Conservation (phyloP, 192 early-diverging fungal species). For the Ambispora gerdemannii region DNA sequence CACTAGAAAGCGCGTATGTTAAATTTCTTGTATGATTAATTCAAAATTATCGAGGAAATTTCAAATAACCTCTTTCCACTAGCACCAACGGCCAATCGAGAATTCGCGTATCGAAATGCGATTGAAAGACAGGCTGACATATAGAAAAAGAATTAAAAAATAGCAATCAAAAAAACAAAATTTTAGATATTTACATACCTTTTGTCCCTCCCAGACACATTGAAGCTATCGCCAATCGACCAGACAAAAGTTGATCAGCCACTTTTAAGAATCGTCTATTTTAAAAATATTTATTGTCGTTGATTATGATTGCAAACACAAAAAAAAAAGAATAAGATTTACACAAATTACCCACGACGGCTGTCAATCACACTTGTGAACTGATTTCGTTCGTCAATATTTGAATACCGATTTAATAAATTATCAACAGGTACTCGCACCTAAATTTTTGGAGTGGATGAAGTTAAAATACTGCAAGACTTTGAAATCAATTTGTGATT, state of each 20-base stretch:
- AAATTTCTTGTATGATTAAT: no score
- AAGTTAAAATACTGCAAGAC: not conserved
- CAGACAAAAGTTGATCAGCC: constrained; percentile 71
- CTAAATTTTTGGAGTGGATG: not conserved
- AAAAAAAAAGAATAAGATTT: not conserved
- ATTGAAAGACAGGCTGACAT: constrained; percentile 45
- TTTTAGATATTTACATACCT: constrained; percentile 35
- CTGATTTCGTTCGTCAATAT: constrained; percentile 49
- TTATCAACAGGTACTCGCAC: constrained; percentile 55
- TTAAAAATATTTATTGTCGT: not conserved
- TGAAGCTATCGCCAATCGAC: constrained; percentile 66
- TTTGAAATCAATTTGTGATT: not conserved
- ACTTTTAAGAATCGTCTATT: constrained; percentile 70
- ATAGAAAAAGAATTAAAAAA: not conserved
- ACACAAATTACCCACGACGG: constrained; percentile 43
- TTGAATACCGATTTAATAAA: constrained; percentile 59
- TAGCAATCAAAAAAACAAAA: not conserved
- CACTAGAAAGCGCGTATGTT: no score
- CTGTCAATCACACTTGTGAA: constrained; percentile 47
- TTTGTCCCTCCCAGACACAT: constrained; percentile 69
- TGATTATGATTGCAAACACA: not conserved
- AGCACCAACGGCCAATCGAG: constrained; percentile 69
- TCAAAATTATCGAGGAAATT: no score
- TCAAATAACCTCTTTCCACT: constrained; percentile 68
- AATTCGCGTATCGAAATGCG: constrained; percentile 71